Base-by-base conservation (phyloP, 106 monocot species). In the Triglochin maritima region DNA sequence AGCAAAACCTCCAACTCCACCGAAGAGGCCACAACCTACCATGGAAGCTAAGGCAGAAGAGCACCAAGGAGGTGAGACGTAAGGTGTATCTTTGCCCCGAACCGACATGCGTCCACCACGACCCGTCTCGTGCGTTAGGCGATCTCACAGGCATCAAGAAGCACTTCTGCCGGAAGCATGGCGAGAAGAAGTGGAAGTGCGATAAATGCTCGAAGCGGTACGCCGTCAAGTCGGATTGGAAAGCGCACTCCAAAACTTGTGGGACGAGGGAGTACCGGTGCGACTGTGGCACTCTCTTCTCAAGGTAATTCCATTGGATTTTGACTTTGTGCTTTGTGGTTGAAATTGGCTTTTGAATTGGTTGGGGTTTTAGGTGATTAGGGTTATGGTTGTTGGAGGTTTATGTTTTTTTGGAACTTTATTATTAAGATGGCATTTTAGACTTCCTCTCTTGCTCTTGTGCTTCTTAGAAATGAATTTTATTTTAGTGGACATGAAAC, bases 141-240 rank as follows among this genome's bases (percentile, higher is more conserved):
- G 88, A 88, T 64, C 74, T 88, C 43, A 88, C 88, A 1, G 88
- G 88, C 29, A 88, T 88, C 65, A 88, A 88, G 77, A 88, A 88
- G 74, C 88, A 88, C 74, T 89, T 85, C 82, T 80, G 77, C 66
- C 64, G 88, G 64, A 89, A 89, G 69, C 88, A 89, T 43, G 88
- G 88, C 0, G 88, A 89, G 74, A 89, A 89, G 77, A 82, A 82
- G 75, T 89, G 88, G 88, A 79, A 85, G 66, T 89, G 88, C n/a
- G 82, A 81, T 14, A 85, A 79, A 78, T 89, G 88, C 64, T 82
- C 85, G 10, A 89, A 89, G 82, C 80, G 80, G 63, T 89, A 89
- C 41, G 88, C 88, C 2, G 88, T 89, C 1, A 82, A 82, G 41
- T 89, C 88, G 9, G 88, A 89, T 13, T 89, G 88, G 85, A 89